A percentile compares a stretch with the other conserved stretches of the same genome.
Evolutionary conservation across 2,329 filamentous ascomycete species (phyloP).

Genomic region (Colletotrichum euphorbiae): DNA sequence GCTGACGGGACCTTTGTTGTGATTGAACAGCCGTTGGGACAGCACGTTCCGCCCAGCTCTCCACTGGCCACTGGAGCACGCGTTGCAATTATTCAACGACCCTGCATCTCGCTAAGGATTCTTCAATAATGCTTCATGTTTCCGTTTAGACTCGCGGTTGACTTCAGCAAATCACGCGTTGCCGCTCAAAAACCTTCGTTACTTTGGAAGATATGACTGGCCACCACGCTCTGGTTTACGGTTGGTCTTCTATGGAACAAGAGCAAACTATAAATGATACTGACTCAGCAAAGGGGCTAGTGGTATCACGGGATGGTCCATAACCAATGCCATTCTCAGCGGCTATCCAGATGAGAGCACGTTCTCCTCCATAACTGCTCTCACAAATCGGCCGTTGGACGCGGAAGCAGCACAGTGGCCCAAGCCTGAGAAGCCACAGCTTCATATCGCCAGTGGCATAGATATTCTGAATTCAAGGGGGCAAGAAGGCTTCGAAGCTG

Average conservation of each 20-base stretch:
- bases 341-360: conserved; percentile 57
- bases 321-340: conserved; percentile 59
- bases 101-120: background rate
- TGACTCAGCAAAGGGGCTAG: conserved; percentile 34
- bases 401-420: conserved; percentile 47
- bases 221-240: conserved; percentile 3
- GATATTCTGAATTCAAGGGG: conserved; percentile 48
- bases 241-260: background rate
- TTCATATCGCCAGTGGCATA: conserved; percentile 50
- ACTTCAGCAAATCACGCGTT: background rate
- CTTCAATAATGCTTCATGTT: background rate
- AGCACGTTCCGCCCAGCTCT: background rate
- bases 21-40: no score
- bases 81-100: background rate
- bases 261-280: background rate
- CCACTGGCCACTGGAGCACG: background rate
- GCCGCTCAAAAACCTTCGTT: no score
- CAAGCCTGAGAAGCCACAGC: conserved; percentile 42
- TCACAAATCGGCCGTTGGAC: conserved; percentile 57
- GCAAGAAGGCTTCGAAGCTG: conserved; percentile 47
- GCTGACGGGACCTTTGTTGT: no score
- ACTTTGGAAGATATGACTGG: background rate
- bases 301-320: conserved; percentile 62
- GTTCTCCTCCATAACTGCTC: conserved; percentile 58
- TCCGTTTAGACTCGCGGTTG: background rate